phyloP scores from a whole-genome alignment of 2,329 filamentous ascomycete genomes.

The Cordyceps farinosa region DNA sequence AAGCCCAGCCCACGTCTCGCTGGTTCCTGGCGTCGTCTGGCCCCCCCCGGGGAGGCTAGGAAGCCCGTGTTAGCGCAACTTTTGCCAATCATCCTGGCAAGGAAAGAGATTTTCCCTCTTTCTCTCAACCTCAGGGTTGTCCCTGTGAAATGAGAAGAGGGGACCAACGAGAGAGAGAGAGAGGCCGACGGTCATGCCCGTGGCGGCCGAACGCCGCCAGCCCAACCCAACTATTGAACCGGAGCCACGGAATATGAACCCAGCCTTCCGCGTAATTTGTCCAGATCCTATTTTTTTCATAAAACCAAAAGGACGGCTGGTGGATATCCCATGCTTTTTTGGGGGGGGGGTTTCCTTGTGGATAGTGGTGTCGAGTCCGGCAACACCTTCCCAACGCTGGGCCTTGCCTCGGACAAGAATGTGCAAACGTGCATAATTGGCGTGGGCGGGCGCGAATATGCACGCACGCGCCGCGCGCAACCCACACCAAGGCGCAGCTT shows the following conservation, averaged over 20 bases:
- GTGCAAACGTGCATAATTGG: not conserved
- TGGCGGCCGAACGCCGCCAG: not conserved
- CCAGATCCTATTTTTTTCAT: not conserved
- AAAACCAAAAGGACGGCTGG: not conserved
- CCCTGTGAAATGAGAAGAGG: conserved; percentile 5
- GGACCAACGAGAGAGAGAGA: not conserved
- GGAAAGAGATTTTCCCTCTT: not conserved
- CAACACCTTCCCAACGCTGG: conserved; percentile 8
- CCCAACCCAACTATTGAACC: not conserved
- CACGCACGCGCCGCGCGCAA: conserved; percentile 5
- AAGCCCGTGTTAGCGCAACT: conserved; percentile 12
- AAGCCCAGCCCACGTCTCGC: not conserved
- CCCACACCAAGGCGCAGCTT: not conserved
- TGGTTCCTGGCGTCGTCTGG: conserved; percentile 10
- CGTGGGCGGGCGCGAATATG: conserved; percentile 13
- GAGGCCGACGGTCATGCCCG: not conserved
- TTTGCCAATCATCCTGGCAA: not conserved
- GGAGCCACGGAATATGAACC: conserved; percentile 5
- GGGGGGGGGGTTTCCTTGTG: too few relatives aligned
- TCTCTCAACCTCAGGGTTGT: not conserved
- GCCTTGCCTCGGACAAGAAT: conserved; percentile 12
- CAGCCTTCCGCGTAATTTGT: conserved; percentile 6
- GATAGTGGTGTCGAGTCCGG: not conserved
- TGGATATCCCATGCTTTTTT: not conserved
- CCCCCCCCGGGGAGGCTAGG: conserved; percentile 16